phyloP scores from a whole-genome alignment of 75 land plant species.

The Larix kaempferi region DNA sequence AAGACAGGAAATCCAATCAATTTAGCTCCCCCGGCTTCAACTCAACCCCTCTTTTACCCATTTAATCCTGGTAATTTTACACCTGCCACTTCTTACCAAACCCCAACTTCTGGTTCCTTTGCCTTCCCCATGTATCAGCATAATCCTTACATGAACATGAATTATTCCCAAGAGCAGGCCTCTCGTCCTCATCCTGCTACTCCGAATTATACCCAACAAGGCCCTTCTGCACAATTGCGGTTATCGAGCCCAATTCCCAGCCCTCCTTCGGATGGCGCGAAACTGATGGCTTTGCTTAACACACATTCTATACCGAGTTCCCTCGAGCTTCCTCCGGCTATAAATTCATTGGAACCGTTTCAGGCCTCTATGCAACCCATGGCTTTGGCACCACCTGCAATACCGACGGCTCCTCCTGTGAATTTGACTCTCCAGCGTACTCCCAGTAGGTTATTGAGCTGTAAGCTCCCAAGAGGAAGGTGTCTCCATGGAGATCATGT shows the following conservation, averaged over 20 bases:
- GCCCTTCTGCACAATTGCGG: background rate
- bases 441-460: conserved; percentile 46
- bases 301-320: conserved; percentile 2
- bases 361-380: background rate
- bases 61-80: conserved; percentile 5
- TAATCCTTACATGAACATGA: background rate
- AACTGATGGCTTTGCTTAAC: conserved; percentile 2
- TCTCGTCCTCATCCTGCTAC: background rate
- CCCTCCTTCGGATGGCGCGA: conserved; percentile 6
- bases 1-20: background rate
- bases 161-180: background rate
- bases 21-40: background rate
- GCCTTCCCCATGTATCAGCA: conserved; percentile 10
- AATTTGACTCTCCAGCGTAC: conserved; percentile 21
- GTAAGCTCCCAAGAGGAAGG: conserved; percentile 72
- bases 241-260: background rate
- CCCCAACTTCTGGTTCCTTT: conserved; percentile 11
- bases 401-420: conserved; percentile 49
- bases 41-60: background rate
- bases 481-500: conserved; percentile 47
- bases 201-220: background rate
- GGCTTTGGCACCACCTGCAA: conserved; percentile 24
- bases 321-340: background rate
- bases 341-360: background rate
- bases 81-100: conserved; percentile 13